Evolutionary conservation across 228 moss, liverwort and hornwort species (phyloP), one percentile per base, ranked within the genome.

Genomic region (Sphagnum magellanicum): DNA sequence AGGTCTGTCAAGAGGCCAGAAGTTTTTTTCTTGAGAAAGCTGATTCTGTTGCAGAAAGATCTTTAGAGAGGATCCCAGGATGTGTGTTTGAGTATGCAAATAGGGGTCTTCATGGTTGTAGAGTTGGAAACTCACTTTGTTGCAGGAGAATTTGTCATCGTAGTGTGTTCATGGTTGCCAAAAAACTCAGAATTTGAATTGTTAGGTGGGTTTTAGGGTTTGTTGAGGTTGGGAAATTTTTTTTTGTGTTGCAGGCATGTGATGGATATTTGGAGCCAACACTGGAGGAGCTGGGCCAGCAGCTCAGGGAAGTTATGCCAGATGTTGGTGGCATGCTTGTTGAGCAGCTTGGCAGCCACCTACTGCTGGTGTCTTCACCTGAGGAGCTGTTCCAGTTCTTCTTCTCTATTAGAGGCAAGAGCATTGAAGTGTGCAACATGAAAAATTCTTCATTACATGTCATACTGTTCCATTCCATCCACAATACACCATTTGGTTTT

Each of bases 371-470:
- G 63, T 74, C 81, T 50, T 91, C 97, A 48, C 86, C 93, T 5
- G 93, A 97, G 64, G 93, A 93, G 69, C 72, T 97, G 59, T 91
- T 88, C 64, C 91, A 87, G 67, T 87, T 97, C 63, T 91, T 97
- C 74, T 72, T 86, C 50, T 77, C 83, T 60, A 72, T 97, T 71
- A 78, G 89, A 64, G 87, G 83, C 63, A 60, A 73, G 50, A 58
- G 49, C 5, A 17, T 61, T 32, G 32, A 32, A 32, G 32, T 32
- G 32, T 65, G 16, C 47, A 51, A 10, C 12, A 9, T 6, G 49
- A 10, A 5, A 17, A 6, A 49, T 6, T 14, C 6, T 49, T 14
- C 10, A 49, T 65, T 4, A n/a, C 6, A 13, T 13, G 6, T 4
- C 51, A 11, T 0, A 6, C 6, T 16, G 61, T 62, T 16, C 0